Evolutionary conservation across 768 basidiomycete species (phyloP).

Genomic region (Lentinula lateritia): DNA sequence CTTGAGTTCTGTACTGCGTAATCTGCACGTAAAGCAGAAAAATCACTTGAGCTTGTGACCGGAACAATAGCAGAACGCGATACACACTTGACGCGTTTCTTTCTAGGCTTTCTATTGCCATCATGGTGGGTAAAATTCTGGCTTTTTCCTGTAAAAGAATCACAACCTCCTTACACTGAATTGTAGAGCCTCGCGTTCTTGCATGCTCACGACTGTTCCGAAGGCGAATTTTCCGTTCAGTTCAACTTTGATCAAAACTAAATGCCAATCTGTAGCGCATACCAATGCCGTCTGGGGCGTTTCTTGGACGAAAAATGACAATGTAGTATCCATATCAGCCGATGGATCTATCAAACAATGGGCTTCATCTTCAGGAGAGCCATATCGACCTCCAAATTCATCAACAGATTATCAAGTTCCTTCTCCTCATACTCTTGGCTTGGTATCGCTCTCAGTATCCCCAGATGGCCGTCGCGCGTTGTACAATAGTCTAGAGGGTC

Average conservation of each 20-base stretch:
- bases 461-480: conserved; percentile 61
- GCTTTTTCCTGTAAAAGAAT: neutral
- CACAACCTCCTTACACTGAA: neutral
- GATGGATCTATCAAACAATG: conserved; percentile 76
- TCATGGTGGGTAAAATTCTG: neutral
- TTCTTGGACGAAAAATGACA: conserved; percentile 63
- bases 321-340: conserved; percentile 65
- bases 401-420: conserved; percentile 22
- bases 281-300: conserved; percentile 76
- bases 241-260: conserved; percentile 6
- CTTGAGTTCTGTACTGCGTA: too few relatives aligned
- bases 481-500: conserved; percentile 82
- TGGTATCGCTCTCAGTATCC: conserved; percentile 74
- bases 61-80: too few relatives aligned
- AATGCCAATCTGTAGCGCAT: conserved; percentile 54
- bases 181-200: conserved; percentile 67
- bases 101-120: neutral
- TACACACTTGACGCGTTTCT: too few relatives aligned
- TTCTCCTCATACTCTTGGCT: conserved; percentile 75
- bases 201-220: conserved; percentile 68
- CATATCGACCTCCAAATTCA: conserved; percentile 28
- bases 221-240: conserved; percentile 45
- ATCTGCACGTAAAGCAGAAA: too few relatives aligned
- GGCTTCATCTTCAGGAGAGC: conserved; percentile 62
- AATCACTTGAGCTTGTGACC: too few relatives aligned